Evolutionary conservation across 257 asterid species (phyloP), one percentile per base, ranked within the genome.

Genomic region (Lavandula angustifolia): DNA sequence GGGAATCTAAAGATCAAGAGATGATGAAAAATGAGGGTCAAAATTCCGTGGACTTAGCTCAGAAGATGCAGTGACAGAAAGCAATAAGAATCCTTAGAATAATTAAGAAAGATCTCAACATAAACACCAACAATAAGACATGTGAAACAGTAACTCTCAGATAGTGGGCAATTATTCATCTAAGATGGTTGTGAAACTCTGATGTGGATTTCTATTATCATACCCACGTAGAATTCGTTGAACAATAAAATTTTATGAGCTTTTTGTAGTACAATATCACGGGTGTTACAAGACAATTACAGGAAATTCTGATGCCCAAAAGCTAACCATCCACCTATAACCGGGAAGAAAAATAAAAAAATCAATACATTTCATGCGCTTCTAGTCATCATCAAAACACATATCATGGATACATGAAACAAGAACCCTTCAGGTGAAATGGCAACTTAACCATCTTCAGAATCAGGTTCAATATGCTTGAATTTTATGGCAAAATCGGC

Each of bases 371-470:
- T 29, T 40, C 3, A 31, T 16, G 47, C 56, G 18, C 33, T 17
- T 12, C 33, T 14, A 22, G 67, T 32, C 53, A 16, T 56, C 54
- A 27, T 35, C 13, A 42, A 38, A 48, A 27, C 53, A 49, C 13
- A 51, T 4, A n/a, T 33, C 0, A 33, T 40, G 27, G 60, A 46
- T 50, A 31, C 58, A 40, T 43, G 47, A 68, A 48, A 46, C 60
- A 37, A 22, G 75, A 42, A 61, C n/a, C 3, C 35, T 6, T 49
- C 9, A 40, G 9, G 46, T 40, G n/a, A 40, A 40, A 40, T 40
- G 46, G 12, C 46, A 40, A 40, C 10, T 2, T 2, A 40, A 40
- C 46, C 46, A 27, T 9, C n/a, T n/a, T 54, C 35, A 41, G 41
- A 58, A 32, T 40, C 11, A 38, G 11, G 67, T 48, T 61, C 11